Conservation (phyloP, 164 flowering plant genomes). For the Magnolia sinica region DNA sequence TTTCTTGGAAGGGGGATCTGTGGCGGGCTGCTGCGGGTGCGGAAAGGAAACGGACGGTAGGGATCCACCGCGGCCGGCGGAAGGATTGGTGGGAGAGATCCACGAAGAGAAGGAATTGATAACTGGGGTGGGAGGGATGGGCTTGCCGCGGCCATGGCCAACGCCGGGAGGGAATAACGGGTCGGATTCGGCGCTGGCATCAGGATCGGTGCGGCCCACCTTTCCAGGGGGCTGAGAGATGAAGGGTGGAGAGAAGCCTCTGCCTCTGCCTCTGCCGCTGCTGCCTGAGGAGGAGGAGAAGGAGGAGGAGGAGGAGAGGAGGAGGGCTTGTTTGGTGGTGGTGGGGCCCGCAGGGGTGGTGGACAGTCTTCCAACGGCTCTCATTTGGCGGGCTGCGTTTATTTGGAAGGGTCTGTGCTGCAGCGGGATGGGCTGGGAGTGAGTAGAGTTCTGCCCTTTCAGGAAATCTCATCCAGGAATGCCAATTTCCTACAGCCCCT, state of each 20-base stretch:
- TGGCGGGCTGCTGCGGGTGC: background rate
- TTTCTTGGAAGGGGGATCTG: slow-evolving; percentile 18
- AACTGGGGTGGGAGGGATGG: slow-evolving; percentile 28
- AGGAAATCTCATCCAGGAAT: too few species aligned
- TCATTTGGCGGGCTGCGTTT: slow-evolving; percentile 1
- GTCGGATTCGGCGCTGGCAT: slow-evolving; percentile 5
- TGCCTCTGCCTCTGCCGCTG: slow-evolving; percentile 35
- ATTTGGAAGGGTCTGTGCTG: background rate
- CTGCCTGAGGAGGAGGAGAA: slow-evolving; percentile 31
- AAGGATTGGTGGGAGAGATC: slow-evolving; percentile 17
- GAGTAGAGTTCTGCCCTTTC: too few species aligned
- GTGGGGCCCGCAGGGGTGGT: slow-evolving; percentile 7
- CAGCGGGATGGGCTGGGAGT: too few species aligned
- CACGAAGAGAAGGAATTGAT: slow-evolving; percentile 36
- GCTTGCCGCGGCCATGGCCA: slow-evolving; percentile 50
- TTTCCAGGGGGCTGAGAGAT: slow-evolving; percentile 17
- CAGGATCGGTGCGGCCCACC: slow-evolving; percentile 13
- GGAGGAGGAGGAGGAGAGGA: slow-evolving; percentile 23
- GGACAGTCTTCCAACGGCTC: slow-evolving; percentile 34
- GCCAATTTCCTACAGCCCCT: too few species aligned
- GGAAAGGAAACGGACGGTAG: slow-evolving; percentile 10
- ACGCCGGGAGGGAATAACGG: slow-evolving; percentile 15
- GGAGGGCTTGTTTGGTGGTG: slow-evolving; percentile 10
- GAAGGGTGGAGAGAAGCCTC: slow-evolving; percentile 25
- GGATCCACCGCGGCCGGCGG: slow-evolving; percentile 37